Base-by-base conservation (phyloP, 345 rosid species). In the Triadica sebifera region DNA sequence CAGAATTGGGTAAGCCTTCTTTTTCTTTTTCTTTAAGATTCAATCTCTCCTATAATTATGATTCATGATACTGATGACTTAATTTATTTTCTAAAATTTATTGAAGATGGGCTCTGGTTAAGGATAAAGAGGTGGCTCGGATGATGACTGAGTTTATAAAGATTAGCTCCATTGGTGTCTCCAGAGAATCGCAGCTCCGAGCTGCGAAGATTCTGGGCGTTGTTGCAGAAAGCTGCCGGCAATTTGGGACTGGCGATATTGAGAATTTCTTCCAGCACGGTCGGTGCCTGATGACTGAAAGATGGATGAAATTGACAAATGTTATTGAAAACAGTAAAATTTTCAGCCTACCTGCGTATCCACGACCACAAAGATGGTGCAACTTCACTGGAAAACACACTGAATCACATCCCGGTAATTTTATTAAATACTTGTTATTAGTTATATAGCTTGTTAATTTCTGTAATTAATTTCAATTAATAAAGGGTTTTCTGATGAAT, bases 51-150 rank as follows among this genome's bases (percentile, higher is more conserved):
- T 8, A 5, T 43, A 4, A 43, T 43, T 5, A 43, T 43, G 9
- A 43, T 43, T 5, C 46, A 43, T 43, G 34, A 43, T 43, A 8
- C 6, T 41, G 3, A 41, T 15, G 56, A n/a, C 20, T 49, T 11
- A 12, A 52, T 15, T 16, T 38, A 10, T 37, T 16, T 2, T 1
- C 0, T 38, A 38, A 58, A 58, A 47, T 53, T 77, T 73, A 41
- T n/a, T n/a, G n/a, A 74, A 91, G 94, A 50, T 90, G 98, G 98
- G 97, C 97, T 2, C 20, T 89, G 53, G 91, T 91, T 9, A 89
- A 86, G 85, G 93, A 92, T 70, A 75, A 76, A 51, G 86, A 84
- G 74, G 88, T 89, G 37, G 97, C 93, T 0, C 78, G 53, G 74
- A 90, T 78, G 87, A 94, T 91, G 93, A 77, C 81, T 2, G 83